Conservation (phyloP, 192 early-diverging fungal species). For the Backusella mclennaniae region DNA sequence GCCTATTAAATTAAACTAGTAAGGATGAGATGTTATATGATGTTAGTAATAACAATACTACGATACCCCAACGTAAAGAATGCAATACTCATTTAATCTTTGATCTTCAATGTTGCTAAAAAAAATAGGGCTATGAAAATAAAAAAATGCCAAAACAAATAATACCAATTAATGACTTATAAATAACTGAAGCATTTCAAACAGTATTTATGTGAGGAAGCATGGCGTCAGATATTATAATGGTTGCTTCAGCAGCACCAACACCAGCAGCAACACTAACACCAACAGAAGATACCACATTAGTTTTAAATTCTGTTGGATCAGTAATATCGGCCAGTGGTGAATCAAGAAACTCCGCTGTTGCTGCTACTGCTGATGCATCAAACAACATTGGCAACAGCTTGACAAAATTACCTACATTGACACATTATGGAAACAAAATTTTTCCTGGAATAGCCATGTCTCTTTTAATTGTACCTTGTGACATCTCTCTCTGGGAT, state of each 20-base stretch:
- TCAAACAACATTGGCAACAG: neutral
- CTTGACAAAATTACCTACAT: conserved; percentile 24
- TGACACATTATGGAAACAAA: conserved; percentile 21
- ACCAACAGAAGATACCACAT: neutral
- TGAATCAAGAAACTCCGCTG: neutral
- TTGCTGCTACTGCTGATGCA: neutral
- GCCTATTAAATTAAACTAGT: neutral
- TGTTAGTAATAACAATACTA: neutral
- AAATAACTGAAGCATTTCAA: neutral
- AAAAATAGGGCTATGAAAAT: neutral
- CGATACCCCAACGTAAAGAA: neutral
- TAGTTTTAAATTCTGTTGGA: neutral
- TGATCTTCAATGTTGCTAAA: neutral
- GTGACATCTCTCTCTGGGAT: conserved; percentile 26
- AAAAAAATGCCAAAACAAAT: neutral
- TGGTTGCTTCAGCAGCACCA: neutral
- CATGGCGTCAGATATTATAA: neutral
- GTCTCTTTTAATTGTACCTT: conserved; percentile 22
- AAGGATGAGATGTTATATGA: neutral
- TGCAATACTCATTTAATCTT: neutral
- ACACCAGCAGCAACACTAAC: neutral
- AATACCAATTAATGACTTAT: neutral
- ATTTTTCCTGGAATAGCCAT: conserved; percentile 14
- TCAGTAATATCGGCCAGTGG: neutral
- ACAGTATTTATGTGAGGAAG: neutral